Evolutionary conservation across 2,329 filamentous ascomycete genomes (phyloP), one percentile per base, ranked within the genome.

Genomic region (Huntiella bhutanensis): DNA sequence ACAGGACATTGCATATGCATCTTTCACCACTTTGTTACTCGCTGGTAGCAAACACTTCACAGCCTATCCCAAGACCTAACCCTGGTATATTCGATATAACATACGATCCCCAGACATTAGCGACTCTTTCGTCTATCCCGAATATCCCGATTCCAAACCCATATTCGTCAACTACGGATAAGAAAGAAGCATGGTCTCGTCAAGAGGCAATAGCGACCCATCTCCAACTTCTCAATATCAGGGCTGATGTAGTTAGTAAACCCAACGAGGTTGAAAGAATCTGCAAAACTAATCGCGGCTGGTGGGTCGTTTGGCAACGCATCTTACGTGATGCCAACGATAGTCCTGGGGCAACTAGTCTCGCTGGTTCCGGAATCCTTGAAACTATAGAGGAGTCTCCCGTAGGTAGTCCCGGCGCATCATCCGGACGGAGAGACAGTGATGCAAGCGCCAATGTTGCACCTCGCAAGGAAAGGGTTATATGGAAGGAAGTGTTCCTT

Each of bases 231-330:
- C 64, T 82, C 22, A 71, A 70, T 53, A 67, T 73, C 6, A 70
- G 73, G 52, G 59, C 62, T 13, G 57, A 64, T 6, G 44, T 46
- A 3, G 51, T 54, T 10, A 58, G 56, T 2, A 58, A 64, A 33
- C 52, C 53, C 12, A 58, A 59, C 3, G 70, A 73, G 50, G 56
- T 72, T 3, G 77, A 81, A 56, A 65, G 73, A 15, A 80, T 75
- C 1, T 73, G 70, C 54, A 79, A 80, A 63, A 80, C 77, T 3
- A 73, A 64, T 40, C 69, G 75, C 33, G 77, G 75, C 1, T 81
- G 76, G 74, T 81, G 77, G 77, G 65, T 81, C 28, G 74, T 80
- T 19, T 81, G 77, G 77, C 75, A 68, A 41, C 64, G 73, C 17
- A 61, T 78, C 16, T 54, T 69, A 4, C 66, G 44, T n/a, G 44